phyloP scores from a whole-genome alignment of 805 yeast genomes.

The Metschnikowia cerradonensis region DNA sequence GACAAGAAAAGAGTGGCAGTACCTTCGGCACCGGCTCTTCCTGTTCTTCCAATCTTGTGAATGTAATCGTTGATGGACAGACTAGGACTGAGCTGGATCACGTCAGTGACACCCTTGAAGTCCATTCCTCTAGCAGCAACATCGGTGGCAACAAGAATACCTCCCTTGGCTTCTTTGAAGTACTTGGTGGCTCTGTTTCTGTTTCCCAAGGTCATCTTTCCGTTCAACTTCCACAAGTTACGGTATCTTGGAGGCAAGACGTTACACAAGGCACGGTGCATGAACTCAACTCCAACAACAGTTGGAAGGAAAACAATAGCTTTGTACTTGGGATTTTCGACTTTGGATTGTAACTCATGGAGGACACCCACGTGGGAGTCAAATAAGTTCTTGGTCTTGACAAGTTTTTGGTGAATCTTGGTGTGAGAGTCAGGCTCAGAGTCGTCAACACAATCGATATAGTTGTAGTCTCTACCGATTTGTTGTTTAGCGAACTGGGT shows the following conservation, averaged over 20 bases:
- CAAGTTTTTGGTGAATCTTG: slow-evolving; percentile 65
- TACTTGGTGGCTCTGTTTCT: slow-evolving; percentile 58
- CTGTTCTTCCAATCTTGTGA: slow-evolving; percentile 95
- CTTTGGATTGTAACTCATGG: slow-evolving; percentile 38
- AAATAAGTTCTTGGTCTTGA: slow-evolving; percentile 50
- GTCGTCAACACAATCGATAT: slow-evolving; percentile 69
- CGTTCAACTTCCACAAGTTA: slow-evolving; percentile 48
- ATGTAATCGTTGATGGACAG: slow-evolving; percentile 72
- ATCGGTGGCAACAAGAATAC: slow-evolving; percentile 78
- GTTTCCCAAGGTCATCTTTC: slow-evolving; percentile 64
- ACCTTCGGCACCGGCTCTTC: slow-evolving; percentile 84
- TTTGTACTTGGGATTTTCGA: slow-evolving; percentile 50
- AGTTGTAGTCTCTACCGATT: slow-evolving; percentile 51
- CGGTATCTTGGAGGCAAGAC: slow-evolving; percentile 8
- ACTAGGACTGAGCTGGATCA: slow-evolving; percentile 79
- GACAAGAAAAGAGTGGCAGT: slow-evolving; percentile 59
- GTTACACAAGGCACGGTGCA: slow-evolving; percentile 37
- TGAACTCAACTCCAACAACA: slow-evolving; percentile 60
- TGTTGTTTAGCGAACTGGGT: slow-evolving; percentile 57
- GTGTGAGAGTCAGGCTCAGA: slow-evolving; percentile 74
- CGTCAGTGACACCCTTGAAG: slow-evolving; percentile 83
- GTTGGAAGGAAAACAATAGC: slow-evolving; percentile 84
- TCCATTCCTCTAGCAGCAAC: slow-evolving; percentile 98
- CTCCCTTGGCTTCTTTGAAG: slow-evolving; percentile 44
- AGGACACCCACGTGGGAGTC: slow-evolving; percentile 60